Conservation (phyloP, 768 basidiomycete species). For the Boletus rex-veris region DNA sequence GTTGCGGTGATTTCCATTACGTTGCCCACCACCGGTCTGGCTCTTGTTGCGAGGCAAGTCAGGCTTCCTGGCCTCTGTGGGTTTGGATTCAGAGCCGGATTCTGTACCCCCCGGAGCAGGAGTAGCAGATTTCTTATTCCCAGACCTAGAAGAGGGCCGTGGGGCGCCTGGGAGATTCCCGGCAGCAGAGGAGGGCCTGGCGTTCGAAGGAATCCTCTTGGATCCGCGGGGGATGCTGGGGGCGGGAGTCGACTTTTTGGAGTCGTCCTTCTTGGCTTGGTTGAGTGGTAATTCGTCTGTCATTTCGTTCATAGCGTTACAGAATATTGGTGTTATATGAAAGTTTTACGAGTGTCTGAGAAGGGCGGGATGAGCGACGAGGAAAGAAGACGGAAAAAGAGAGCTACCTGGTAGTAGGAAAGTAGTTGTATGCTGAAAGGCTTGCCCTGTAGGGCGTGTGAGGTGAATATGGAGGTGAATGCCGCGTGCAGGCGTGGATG, state of each 20-base stretch:
- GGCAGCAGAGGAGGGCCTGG: conserved; percentile 40
- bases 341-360: conserved; percentile 49
- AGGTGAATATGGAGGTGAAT: conserved; percentile 54
- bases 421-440: conserved; percentile 45
- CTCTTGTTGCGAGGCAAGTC: conserved; percentile 49
- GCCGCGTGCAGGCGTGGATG: conserved; percentile 53
- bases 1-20: conserved; percentile 52
- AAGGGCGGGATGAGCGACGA: conserved; percentile 17
- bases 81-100: conserved; percentile 72
- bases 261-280: conserved; percentile 64
- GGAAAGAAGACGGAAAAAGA: conserved; percentile 3
- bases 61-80: conserved; percentile 52
- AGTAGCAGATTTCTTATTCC: conserved; percentile 54
- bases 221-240: conserved; percentile 51
- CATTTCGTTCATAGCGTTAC: conserved; percentile 78
- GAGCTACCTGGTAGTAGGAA: conserved; percentile 47
- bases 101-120: conserved; percentile 44
- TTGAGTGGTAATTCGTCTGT: conserved; percentile 65
- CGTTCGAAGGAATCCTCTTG: conserved; percentile 53
- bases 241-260: conserved; percentile 50
- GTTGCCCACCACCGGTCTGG: conserved; percentile 44
- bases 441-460: conserved; percentile 93
- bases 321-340: conserved; percentile 35
- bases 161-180: conserved; percentile 45
- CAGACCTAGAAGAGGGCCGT: conserved; percentile 61